Base-by-base conservation (phyloP, 2,329 filamentous ascomycete species). In the Bertia moriformis region DNA sequence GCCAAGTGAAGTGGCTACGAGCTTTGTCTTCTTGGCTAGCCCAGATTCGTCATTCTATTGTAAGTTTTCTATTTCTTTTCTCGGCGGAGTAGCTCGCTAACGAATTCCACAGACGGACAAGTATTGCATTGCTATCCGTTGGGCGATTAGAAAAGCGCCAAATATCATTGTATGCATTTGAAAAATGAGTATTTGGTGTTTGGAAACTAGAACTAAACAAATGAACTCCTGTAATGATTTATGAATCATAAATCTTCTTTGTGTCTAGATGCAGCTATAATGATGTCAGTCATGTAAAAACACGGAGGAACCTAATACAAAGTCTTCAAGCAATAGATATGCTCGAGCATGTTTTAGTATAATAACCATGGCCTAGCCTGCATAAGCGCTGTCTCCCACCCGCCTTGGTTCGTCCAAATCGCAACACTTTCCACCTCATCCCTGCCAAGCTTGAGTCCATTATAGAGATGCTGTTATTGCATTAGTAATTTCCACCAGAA, bases 1-100 rank as follows among this genome's bases (percentile, higher is more conserved):
- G 43, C 56, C 57, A 7, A 56, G 57, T 38, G 58, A 60, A 45
- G 51, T 60, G 36, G 57, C 58, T 1, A 50, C 57, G n/a, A 56
- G 52, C 20, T 62, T 55, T 44, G 49, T 62, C 1, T 59, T 59
- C 39, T 40, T 62, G 39, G 57, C 57, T 10, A 58, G 53, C 19
- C 40, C 48, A 4, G 53, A 57, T 35, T 47, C 53, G 17, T 46
- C 53, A n/a, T 41, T 58, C 17, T 59, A 55, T 33, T 56, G 55
- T 59, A 45, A 42, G 53, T 51, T 17, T 27, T 24, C 19, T 18
- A 24, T n/a, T 19, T 7, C 10, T n/a, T 29, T 29, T n/a, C n/a
- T 10, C 10, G 10, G 24, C 24, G 10, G 24, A n/a, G 10, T 29
- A 13, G 18, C 17, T 5, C 15, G 12, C 10, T 2, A 14, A 37